Evolutionary conservation across 2,329 filamentous ascomycete species (phyloP), one percentile per base, ranked within the genome.

Genomic region (Monosporascus sp.): DNA sequence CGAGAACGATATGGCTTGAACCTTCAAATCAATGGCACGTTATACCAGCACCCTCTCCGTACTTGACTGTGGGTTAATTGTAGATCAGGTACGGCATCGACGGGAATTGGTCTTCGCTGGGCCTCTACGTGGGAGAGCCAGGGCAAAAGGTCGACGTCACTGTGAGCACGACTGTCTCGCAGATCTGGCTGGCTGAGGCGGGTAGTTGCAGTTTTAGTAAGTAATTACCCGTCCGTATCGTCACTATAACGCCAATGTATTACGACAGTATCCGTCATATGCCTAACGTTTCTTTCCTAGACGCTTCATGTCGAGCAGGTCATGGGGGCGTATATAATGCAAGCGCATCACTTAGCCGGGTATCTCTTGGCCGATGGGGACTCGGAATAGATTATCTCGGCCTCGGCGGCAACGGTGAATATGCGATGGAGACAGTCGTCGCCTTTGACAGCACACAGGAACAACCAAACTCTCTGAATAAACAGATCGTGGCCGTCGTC

Each of bases 41-140:
- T 50, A 35, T 47, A 49, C 52, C 49, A 49, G 43, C 45, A 48
- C 45, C 37, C n/a, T 49, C 46, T 16, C 46, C 48, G 19, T 14
- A 22, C 27, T 47, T 57, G n/a, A 48, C 50, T 47, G 50, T 44
- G 43, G 52, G 35, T 58, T 65, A 64, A 67, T 55, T 52, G 44
- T 62, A 46, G 51, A 40, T 24, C 57, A 68, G 67, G 67, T 64
- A 68, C 52, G 66, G 66, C 14, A 61, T 67, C 45, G 86, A 89
- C 65, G 87, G 87, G 9, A 78, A 78, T 57, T 92, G 88, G 88
- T 90, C 87, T 17, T 82, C 86, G 7, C 82, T 89, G 58, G 76
- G 74, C 14, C 74, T 91, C 55, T 79, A 73, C 61, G 75, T 68
- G 37, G 65, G 65, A 46, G 61, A 65, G 27, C 79, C 81, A 16